Conservation (phyloP, 345 rosid species). For the Salix koriyanagi region DNA sequence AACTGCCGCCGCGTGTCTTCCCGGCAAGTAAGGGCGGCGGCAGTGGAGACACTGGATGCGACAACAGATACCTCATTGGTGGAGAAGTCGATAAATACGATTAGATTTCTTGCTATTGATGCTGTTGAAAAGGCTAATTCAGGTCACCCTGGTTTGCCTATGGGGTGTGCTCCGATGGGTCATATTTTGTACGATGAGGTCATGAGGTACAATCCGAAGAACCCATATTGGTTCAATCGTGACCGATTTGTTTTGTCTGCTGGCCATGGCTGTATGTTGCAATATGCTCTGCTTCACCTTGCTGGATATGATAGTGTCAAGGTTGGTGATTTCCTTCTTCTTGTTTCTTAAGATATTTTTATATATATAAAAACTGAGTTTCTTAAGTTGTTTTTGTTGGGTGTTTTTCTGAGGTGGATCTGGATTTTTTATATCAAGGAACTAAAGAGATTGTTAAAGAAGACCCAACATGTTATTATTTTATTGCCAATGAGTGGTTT, state of each 20-base stretch:
- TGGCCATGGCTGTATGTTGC: conserved; percentile 95
- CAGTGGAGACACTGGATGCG: conserved; percentile 50
- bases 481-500: neutral
- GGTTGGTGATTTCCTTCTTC: conserved; percentile 34
- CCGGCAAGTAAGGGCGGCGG: conserved; percentile 39
- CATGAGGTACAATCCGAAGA: conserved; percentile 90
- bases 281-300: conserved; percentile 89
- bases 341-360: neutral
- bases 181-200: conserved; percentile 85
- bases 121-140: conserved; percentile 98
- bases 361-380: neutral
- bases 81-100: conserved; percentile 76
- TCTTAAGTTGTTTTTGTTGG: neutral
- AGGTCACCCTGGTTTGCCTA: conserved; percentile 94
- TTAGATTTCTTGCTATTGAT: conserved; percentile 79
- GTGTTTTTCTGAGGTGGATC: neutral
- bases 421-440: neutral
- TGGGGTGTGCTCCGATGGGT: conserved; percentile 97
- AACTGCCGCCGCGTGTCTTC: conserved; percentile 16
- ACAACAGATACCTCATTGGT: conserved; percentile 59
- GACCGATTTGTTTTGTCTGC: conserved; percentile 95
- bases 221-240: conserved; percentile 96
- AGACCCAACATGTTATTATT: neutral
- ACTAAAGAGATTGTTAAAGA: neutral
- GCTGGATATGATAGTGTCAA: conserved; percentile 89